Percentiles rank a stretch among this genome's conserved stretches.
phyloP scores from a whole-genome alignment of 1,139 yeast genomes.

The Saccharomycopsis crataegensis region DNA sequence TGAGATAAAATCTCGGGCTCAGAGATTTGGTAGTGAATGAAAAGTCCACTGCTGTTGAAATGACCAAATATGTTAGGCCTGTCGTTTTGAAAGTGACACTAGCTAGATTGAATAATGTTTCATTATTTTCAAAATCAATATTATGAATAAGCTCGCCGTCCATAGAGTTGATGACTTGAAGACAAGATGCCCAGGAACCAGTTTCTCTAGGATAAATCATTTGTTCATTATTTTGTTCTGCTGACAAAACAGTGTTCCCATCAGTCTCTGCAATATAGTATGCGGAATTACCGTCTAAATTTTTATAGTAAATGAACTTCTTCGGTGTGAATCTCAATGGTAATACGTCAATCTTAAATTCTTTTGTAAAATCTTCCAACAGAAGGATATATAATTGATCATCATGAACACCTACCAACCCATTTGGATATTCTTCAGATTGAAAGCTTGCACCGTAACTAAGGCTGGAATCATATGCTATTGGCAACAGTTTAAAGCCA shows the following conservation, averaged over 20 bases:
- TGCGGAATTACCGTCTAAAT: constrained; percentile 23
- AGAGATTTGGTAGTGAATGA: neutral
- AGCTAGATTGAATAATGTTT: constrained; percentile 36
- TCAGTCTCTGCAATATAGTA: constrained; percentile 44
- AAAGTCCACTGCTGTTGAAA: neutral
- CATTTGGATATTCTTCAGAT: constrained; percentile 60
- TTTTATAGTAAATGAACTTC: constrained; percentile 29
- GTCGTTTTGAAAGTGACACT: constrained; percentile 3
- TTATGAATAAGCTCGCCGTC: constrained; percentile 34
- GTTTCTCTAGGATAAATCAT: constrained; percentile 13
- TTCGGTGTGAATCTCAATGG: constrained; percentile 50
- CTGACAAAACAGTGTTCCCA: constrained; percentile 29
- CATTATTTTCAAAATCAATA: constrained; percentile 36
- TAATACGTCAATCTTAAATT: constrained; percentile 38
- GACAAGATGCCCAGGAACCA: constrained; percentile 36
- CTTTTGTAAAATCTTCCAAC: constrained; percentile 44
- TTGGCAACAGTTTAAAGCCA: constrained; percentile 37
- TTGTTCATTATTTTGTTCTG: constrained; percentile 18
- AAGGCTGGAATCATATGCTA: constrained; percentile 29
- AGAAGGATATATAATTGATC: constrained; percentile 52
- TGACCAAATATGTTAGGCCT: neutral
- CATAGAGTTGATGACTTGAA: constrained; percentile 42
- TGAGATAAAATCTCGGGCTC: constrained; percentile 24
- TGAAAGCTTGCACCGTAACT: constrained; percentile 44
- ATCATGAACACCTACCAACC: constrained; percentile 53